Evolutionary conservation across 805 yeast species (phyloP).

Genomic region (Myxozyma udenii): DNA sequence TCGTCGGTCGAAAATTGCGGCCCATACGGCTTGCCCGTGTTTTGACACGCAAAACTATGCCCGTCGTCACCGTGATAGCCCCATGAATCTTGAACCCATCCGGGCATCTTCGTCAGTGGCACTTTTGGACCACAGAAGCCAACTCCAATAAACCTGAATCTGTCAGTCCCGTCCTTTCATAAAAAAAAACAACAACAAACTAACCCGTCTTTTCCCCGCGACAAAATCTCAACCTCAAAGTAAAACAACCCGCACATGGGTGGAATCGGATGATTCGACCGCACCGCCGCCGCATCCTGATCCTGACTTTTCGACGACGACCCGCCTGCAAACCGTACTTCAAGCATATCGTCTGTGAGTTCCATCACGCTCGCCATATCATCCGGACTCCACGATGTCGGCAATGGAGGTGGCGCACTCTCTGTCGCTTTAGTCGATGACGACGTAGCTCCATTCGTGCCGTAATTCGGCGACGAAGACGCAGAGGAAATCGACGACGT

Average conservation of each 20-base stretch:
- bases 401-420: conserved; percentile 15
- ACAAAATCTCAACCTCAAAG: conserved; percentile 47
- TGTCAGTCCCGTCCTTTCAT: conserved; percentile 6
- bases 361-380: conserved; percentile 18
- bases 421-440: neutral
- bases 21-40: conserved; percentile 43
- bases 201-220: conserved; percentile 40
- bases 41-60: conserved; percentile 41
- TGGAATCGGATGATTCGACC: conserved; percentile 38
- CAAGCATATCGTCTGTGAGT: conserved; percentile 16
- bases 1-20: conserved; percentile 56
- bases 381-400: conserved; percentile 21
- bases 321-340: conserved; percentile 18
- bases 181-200: neutral
- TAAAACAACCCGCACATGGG: conserved; percentile 49
- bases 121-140: conserved; percentile 45
- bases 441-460: neutral
- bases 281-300: conserved; percentile 27
- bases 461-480: conserved; percentile 1
- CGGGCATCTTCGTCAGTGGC: conserved; percentile 44
- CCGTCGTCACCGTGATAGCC: conserved; percentile 57
- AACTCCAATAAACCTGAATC: conserved; percentile 41
- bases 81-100: conserved; percentile 48
- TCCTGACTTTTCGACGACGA: conserved; percentile 20
- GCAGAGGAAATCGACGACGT: neutral